Evolutionary conservation across 768 basidiomycete genomes (phyloP), one percentile per base, ranked within the genome.

Genomic region (Mrakia blollopis): DNA sequence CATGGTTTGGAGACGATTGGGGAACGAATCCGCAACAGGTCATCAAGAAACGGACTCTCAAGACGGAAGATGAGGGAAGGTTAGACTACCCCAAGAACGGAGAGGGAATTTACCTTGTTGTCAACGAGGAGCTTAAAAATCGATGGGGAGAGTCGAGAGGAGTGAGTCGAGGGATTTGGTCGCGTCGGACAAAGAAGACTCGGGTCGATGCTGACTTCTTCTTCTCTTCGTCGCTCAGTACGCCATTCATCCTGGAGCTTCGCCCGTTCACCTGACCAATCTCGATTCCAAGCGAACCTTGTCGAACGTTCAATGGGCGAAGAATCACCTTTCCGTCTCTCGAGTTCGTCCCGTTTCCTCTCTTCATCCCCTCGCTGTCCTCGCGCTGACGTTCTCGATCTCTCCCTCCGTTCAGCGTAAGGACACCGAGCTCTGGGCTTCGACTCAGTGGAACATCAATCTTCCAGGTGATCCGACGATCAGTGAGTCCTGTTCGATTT

Each of bases 291-390:
- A 89, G 82, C 86, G 89, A 1, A 84, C 89, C 11, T 82, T 87
- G 68, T 86, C 89, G 47, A 90, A 90, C 72, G 88, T 87, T 5
- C 88, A 90, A 79, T 91, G 89, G 88, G 89, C 89, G 3, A 86
- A 88, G 57, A 41, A 54, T 23, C 61, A 61, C 35, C 35, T 76
- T 11, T 39, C 63, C 21, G 44, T 74, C 23, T 65, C 32, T 44
- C 44, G 44, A 44, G 44, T 44, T 44, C 44, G 44, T 44, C 44
- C 44, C 7, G 1, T 13, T 13, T 44, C 14, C 11, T 13, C 44
- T 44, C 44, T 14, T 44, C 44, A 11, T 7, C 10, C 11, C 44
- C 44, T 44, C 44, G 44, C 11, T 14, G 11, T 44, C 14, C 44
- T 11, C 44, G 5, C 44, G 11, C 44, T 44, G 44, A 44, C 44